Evolutionary conservation across 257 asterid genomes (phyloP).

Genomic region (Avicennia marina): DNA sequence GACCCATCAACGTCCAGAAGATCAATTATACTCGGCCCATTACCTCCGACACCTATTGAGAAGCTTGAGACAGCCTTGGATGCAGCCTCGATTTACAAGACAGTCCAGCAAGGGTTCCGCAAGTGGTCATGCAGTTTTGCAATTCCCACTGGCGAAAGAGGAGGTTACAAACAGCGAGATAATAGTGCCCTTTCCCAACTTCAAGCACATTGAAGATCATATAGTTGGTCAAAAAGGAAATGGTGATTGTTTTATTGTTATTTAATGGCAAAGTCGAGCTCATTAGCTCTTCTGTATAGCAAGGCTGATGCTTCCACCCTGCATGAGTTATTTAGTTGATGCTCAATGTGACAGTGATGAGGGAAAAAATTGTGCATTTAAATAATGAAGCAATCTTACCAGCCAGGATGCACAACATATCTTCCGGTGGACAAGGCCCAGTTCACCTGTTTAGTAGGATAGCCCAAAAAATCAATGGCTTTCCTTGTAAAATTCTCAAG

Average conservation of each 20-base stretch:
- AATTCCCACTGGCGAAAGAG: constrained; percentile 12
- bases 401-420: constrained; percentile 94
- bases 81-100: no score
- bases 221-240: not conserved
- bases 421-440: constrained; percentile 80
- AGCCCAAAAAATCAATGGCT: not conserved
- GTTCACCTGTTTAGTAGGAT: constrained; percentile 55
- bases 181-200: constrained; percentile 10
- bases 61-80: no score
- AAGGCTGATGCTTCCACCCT: constrained; percentile 98
- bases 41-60: no score
- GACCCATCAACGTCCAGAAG: no score
- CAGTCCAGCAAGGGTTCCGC: not conserved
- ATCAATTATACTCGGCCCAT: no score
- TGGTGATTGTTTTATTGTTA: constrained; percentile 30
- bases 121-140: not conserved
- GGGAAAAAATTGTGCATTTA: not conserved
- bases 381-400: constrained; percentile 44
- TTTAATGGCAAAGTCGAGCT: constrained; percentile 87
- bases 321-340: constrained; percentile 25
- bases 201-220: constrained; percentile 15
- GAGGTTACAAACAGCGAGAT: constrained; percentile 16
- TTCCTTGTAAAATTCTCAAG: not conserved
- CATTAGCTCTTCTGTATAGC: constrained; percentile 93
- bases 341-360: constrained; percentile 9